Evolutionary conservation across 192 early-diverging fungal species (phyloP).

Genomic region (Linnemannia hyalina): DNA sequence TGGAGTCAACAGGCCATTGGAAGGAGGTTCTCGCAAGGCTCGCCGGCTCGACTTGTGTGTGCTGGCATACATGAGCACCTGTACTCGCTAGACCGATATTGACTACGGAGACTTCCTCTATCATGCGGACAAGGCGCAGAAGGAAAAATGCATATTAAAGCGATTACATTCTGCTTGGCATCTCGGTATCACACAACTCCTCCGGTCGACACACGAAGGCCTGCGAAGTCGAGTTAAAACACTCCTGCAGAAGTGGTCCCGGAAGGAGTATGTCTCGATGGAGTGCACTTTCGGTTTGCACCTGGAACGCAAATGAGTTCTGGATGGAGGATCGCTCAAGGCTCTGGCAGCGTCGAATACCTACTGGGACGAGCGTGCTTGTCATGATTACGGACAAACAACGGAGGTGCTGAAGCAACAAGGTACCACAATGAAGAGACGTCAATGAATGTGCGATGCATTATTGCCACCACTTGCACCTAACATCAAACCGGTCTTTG

Average conservation of each 20-base stretch:
- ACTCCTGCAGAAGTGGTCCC: conserved; percentile 18
- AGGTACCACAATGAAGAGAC: too few species aligned
- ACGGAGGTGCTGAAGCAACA: neutral
- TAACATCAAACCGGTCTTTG: too few species aligned
- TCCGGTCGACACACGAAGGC: conserved; percentile 21
- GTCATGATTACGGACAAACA: conserved; percentile 12
- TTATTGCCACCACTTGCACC: too few species aligned
- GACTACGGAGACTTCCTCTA: conserved; percentile 20
- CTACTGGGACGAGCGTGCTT: conserved; percentile 14
- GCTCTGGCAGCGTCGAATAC: conserved; percentile 21
- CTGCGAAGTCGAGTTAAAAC: conserved; percentile 17
- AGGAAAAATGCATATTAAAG: conserved; percentile 19
- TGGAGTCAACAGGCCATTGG: conserved; percentile 7
- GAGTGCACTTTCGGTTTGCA: conserved; percentile 20
- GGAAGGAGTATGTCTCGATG: conserved; percentile 20
- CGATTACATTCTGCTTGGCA: conserved; percentile 25
- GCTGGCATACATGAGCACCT: conserved; percentile 17
- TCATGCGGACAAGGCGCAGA: conserved; percentile 14
- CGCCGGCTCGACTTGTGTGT: conserved; percentile 13
- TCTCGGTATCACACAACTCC: neutral
- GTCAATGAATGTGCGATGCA: too few species aligned
- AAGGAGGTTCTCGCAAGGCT: conserved; percentile 12
- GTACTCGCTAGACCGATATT: conserved; percentile 17
- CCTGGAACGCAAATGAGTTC: too few species aligned
- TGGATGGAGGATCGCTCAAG: conserved; percentile 19